Percentiles rank a stretch among this genome's conserved stretches.
phyloP scores from a whole-genome alignment of 768 basidiomycete species.

The Rickenella mellea region DNA sequence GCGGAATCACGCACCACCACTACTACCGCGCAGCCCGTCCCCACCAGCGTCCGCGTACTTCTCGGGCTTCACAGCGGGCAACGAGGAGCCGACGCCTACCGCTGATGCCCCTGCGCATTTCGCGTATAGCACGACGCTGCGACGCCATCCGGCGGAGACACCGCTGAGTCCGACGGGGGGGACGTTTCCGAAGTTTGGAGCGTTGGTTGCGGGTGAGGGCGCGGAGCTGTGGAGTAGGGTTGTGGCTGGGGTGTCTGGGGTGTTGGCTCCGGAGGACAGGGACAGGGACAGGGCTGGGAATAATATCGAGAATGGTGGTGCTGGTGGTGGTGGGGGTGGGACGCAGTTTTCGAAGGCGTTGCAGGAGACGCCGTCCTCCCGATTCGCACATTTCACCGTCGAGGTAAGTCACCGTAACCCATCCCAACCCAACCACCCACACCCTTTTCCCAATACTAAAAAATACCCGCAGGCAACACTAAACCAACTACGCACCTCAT shows the following conservation, averaged over 20 bases:
- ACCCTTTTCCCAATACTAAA: not conserved
- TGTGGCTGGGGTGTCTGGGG: constrained; percentile 28
- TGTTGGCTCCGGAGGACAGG: constrained; percentile 19
- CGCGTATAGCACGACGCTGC: constrained; percentile 72
- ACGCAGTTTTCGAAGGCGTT: constrained; percentile 6
- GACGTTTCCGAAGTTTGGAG: constrained; percentile 25
- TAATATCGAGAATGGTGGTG: constrained; percentile 18
- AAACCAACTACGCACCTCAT: constrained; percentile 56
- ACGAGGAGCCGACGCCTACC: constrained; percentile 42
- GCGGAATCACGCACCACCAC: not conserved
- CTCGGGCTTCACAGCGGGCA: constrained; percentile 41
- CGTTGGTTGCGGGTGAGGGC: constrained; percentile 18
- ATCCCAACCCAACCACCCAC: too few species aligned
- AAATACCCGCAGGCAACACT: constrained; percentile 56
- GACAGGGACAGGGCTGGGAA: constrained; percentile 32
- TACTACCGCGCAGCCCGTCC: constrained; percentile 29
- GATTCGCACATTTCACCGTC: constrained; percentile 56
- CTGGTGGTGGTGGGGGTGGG: constrained; percentile 25
- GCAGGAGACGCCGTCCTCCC: constrained; percentile 50
- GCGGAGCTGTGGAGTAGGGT: constrained; percentile 37
- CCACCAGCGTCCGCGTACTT: constrained; percentile 83
- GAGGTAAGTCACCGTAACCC: constrained; percentile 43
- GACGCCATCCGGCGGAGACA: constrained; percentile 53
- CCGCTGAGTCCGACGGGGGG: constrained; percentile 19
- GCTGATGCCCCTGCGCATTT: constrained; percentile 67